These are phyloP conservation scores for Triticum turgidum DNA, from an alignment of 176 grass and related monocot species.

Conservation along the genomic window DNA sequence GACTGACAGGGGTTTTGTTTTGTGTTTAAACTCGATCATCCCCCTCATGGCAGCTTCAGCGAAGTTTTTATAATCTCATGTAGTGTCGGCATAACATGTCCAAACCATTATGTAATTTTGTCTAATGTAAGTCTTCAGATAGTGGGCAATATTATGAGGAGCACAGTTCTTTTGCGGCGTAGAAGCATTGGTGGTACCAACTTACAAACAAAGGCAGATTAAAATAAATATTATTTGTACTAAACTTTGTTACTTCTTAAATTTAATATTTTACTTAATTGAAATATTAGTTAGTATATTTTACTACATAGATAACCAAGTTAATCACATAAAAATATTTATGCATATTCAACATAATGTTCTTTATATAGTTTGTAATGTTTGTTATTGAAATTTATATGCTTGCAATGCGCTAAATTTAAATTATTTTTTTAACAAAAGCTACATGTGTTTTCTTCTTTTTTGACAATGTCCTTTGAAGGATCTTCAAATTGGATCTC, in stretches of 20 bases:
- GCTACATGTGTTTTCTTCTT: not conserved
- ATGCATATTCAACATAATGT: not conserved
- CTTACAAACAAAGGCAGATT: fast-evolving
- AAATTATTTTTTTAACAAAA: not conserved
- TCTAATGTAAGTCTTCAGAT: no score
- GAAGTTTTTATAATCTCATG: not conserved
- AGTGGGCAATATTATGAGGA: no score
- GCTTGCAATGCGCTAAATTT: not conserved
- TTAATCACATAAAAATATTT: not conserved
- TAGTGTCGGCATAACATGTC: fast-evolving
- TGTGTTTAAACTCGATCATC: not conserved
- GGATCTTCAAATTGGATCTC: no score
- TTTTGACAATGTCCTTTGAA: not conserved
- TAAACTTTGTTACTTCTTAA: not conserved
- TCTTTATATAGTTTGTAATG: not conserved
- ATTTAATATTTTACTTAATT: not conserved
- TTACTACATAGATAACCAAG: not conserved
- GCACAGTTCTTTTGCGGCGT: no score
- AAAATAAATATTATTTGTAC: not conserved
- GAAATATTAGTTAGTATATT: not conserved
- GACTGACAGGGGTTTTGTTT: no score
- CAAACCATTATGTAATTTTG: not conserved
- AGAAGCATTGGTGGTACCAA: fast-evolving
- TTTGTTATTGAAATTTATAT: not conserved
- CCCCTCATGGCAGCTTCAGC: fast-evolving